Conservation (phyloP, 2,329 filamentous ascomycete genomes). For the Aspergillaceae sp. region DNA sequence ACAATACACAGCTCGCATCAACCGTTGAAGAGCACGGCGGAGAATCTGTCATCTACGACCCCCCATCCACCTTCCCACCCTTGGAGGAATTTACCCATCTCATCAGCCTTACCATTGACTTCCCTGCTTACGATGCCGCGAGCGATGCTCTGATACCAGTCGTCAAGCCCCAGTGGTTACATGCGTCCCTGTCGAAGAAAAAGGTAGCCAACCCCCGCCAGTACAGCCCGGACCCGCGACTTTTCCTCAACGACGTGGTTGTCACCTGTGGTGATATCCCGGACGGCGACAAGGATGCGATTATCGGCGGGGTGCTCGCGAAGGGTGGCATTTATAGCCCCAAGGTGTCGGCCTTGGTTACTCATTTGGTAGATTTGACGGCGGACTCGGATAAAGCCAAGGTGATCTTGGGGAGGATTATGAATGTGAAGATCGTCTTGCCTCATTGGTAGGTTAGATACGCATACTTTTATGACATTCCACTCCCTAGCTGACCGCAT, state of each 20-base stretch:
- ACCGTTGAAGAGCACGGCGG: constrained; percentile 43
- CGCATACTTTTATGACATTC: no score
- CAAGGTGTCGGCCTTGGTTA: constrained; percentile 63
- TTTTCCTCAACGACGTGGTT: constrained; percentile 80
- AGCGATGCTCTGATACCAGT: constrained; percentile 73
- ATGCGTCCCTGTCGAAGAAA: constrained; percentile 57
- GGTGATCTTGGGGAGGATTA: constrained; percentile 53
- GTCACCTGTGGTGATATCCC: constrained; percentile 80
- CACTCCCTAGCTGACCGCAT: neutral
- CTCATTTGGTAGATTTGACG: constrained; percentile 78
- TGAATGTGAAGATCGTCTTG: constrained; percentile 73
- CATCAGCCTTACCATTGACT: constrained; percentile 74
- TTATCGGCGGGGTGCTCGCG: constrained; percentile 78
- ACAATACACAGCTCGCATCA: constrained; percentile 35
- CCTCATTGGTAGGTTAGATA: constrained; percentile 64
- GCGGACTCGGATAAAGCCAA: constrained; percentile 60
- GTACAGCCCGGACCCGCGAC: constrained; percentile 80
- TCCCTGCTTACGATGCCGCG: constrained; percentile 72
- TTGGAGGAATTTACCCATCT: constrained; percentile 53
- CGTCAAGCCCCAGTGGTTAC: constrained; percentile 73
- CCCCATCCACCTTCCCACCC: constrained; percentile 27
- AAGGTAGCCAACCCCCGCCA: constrained; percentile 71
- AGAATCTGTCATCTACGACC: constrained; percentile 35
- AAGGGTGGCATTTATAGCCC: constrained; percentile 76
- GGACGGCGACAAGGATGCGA: constrained; percentile 78